phyloP scores from a whole-genome alignment of 2,329 filamentous ascomycete genomes.

The Ophiosphaerella herpotricha region DNA sequence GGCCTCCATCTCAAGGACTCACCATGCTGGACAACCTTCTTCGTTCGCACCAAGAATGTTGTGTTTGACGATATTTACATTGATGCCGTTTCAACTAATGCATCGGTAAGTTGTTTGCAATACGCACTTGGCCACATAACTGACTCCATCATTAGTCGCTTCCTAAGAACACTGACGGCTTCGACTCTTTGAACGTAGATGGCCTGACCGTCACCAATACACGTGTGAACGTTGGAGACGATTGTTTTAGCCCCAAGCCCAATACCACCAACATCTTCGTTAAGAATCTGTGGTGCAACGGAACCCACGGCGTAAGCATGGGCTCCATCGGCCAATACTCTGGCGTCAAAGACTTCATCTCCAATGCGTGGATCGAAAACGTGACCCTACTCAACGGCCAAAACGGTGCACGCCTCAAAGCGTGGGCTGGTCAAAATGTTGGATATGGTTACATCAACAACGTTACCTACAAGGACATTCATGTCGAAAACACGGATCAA shows the following conservation, averaged over 20 bases:
- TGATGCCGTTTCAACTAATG: slow-evolving; percentile 58
- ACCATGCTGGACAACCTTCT: slow-evolving; percentile 67
- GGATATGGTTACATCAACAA: slow-evolving; percentile 67
- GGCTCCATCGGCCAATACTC: slow-evolving; percentile 39
- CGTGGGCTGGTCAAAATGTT: slow-evolving; percentile 62
- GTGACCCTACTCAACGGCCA: slow-evolving; percentile 60
- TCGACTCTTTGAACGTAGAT: slow-evolving; percentile 64
- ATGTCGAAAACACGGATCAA: slow-evolving; percentile 62
- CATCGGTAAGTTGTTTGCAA: slow-evolving; percentile 23
- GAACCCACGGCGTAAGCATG: slow-evolving; percentile 41
- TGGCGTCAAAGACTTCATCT: slow-evolving; percentile 39
- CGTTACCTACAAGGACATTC: slow-evolving; percentile 66
- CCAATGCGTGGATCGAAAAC: slow-evolving; percentile 61
- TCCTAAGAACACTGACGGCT: slow-evolving; percentile 67
- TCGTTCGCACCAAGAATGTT: slow-evolving; percentile 62
- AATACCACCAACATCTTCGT: slow-evolving; percentile 43
- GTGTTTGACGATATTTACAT: slow-evolving; percentile 60
- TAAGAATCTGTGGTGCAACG: slow-evolving; percentile 41
- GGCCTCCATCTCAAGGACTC: slow-evolving; percentile 65
- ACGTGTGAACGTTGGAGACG: slow-evolving; percentile 42
- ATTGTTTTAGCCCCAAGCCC: slow-evolving; percentile 40
- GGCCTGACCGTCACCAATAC: slow-evolving; percentile 51
- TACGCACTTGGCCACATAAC: background rate
- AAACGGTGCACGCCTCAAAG: slow-evolving; percentile 64
- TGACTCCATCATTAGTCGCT: slow-evolving; percentile 35